A percentile compares a stretch with the other conserved stretches of the same genome.
Conservation (phyloP, 1,284 basidiomycete genomes). For the Cryptococcus floricola region DNA sequence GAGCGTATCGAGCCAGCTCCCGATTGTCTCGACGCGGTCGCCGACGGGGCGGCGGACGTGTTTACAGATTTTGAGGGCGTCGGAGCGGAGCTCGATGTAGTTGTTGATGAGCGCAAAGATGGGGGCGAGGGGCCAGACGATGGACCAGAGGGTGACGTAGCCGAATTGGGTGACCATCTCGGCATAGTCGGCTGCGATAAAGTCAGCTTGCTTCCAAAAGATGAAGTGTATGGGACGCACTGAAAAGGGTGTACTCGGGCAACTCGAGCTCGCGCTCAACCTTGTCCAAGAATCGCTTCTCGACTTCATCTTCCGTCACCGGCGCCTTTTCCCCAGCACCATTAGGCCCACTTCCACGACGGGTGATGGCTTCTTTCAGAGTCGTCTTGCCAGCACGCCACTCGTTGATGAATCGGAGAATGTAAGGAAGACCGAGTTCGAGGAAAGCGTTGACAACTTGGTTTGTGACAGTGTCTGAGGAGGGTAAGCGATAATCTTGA, state of each 20-base stretch:
- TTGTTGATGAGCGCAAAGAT: constrained; percentile 58
- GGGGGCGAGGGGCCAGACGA: constrained; percentile 92
- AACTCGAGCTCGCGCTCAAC: constrained; percentile 73
- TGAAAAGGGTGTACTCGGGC: constrained; percentile 74
- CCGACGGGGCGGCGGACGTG: constrained; percentile 84
- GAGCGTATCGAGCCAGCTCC: constrained; percentile 87
- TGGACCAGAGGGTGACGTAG: constrained; percentile 84
- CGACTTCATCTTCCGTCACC: constrained; percentile 27
- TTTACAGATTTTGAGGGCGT: constrained; percentile 90
- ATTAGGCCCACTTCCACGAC: constrained; percentile 3
- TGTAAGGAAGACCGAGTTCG: constrained; percentile 79
- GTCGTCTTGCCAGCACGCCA: constrained; percentile 53
- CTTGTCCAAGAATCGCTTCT: constrained; percentile 57
- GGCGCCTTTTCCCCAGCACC: constrained; percentile 9
- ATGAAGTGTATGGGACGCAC: constrained; percentile 29
- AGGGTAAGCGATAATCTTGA: neutral
- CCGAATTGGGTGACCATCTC: constrained; percentile 95
- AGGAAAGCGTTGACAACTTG: constrained; percentile 78
- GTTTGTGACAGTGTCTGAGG: constrained; percentile 75
- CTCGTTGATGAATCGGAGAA: constrained; percentile 62
- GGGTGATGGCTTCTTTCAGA: constrained; percentile 30
- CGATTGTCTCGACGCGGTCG: constrained; percentile 79
- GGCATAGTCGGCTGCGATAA: constrained; percentile 64
- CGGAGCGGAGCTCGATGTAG: constrained; percentile 83
- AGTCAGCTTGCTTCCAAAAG: neutral